These are phyloP conservation scores for Rhodosporidiobolus sp. DNA, from an alignment of 768 basidiomycete species.

Conservation along the genomic window DNA sequence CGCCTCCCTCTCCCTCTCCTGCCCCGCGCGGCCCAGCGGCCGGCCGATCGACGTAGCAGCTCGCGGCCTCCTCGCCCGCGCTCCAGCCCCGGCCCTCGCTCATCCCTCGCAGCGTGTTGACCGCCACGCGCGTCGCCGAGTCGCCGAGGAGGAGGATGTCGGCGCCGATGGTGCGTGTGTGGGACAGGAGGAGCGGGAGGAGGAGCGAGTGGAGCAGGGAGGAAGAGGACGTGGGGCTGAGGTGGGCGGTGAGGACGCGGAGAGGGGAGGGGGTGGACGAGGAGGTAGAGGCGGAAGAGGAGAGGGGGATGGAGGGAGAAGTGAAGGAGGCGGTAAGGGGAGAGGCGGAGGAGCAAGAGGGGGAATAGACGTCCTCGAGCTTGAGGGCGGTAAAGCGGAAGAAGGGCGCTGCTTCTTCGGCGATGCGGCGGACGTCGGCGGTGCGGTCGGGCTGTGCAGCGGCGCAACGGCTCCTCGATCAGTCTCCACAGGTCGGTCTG, in stretches of 20 bases:
- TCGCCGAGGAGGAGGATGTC: constrained; percentile 30
- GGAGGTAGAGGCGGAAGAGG: neutral
- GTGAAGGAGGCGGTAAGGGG: neutral
- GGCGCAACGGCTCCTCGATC: too few species aligned
- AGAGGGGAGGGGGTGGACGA: constrained; percentile 2
- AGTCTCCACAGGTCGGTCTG: neutral
- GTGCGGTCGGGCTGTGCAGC: constrained; percentile 8
- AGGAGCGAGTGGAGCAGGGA: constrained; percentile 17
- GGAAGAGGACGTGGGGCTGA: neutral
- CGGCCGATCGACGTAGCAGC: constrained; percentile 10
- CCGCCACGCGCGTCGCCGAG: constrained; percentile 30
- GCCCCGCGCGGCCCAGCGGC: too few species aligned
- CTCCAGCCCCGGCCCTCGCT: constrained; percentile 25
- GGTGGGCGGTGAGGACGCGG: neutral
- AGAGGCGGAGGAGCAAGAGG: neutral
- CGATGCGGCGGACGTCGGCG: constrained; percentile 11
- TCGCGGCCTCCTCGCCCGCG: constrained; percentile 33
- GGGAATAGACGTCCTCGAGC: constrained; percentile 14
- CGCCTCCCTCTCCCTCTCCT: neutral
- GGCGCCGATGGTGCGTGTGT: neutral
- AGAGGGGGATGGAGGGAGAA: neutral
- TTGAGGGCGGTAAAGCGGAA: constrained; percentile 10
- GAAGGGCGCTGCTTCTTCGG: constrained; percentile 3
- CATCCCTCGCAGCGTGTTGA: constrained; percentile 25
- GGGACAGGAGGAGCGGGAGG: constrained; percentile 5